Base-by-base conservation (phyloP, 106 monocot species). In the Apostasia shenzhenica region DNA sequence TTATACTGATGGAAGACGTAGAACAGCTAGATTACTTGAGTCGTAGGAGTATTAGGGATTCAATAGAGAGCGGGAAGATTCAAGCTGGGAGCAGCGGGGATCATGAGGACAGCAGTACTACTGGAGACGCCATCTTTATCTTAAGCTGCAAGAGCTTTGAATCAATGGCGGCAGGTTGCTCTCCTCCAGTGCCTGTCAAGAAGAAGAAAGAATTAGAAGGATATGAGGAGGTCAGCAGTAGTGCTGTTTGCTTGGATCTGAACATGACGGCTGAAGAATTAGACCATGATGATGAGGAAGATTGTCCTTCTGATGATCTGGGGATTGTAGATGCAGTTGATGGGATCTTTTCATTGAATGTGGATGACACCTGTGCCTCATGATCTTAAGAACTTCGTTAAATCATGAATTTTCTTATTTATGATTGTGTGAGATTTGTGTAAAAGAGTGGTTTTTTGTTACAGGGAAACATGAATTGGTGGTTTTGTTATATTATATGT, bases 71-170 rank as follows among this genome's bases (percentile, higher is more conserved):
- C 2, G 95, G 95, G 42, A 72, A 6, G 8, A 7, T 86, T 37
- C n/a, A 12, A n/a, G 26, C 26, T 26, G 13, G 79, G 14, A 47
- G 56, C 8, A 45, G 14, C 26, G 88, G 76, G 37, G 83, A 90
- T 5, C 80, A 90, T 14, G 68, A 85, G 11, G 6, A 53, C 52
- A 4, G 87, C n/a, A 57, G 69, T 50, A 2, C 2, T 8, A 8
- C 43, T 41, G 61, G 61, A 2, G 91, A 95, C 61, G 83, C 86
- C 1, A 91, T 95, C 37, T 54, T 95, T 3, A 69, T 95, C 4
- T 71, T 95, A 57, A 91, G 88, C 53, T 95, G 91, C 64, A 81
- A 88, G 13, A 81, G 54, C 43, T 88, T 81, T 41, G 83, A 84
- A 14, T 83, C 79, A 2, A 79, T 79, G 50, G 83, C 87, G 12